Evolutionary conservation across 192 early-diverging fungal genomes (phyloP), one percentile per base, ranked within the genome.

Genomic region (Linnemannia hyalina): DNA sequence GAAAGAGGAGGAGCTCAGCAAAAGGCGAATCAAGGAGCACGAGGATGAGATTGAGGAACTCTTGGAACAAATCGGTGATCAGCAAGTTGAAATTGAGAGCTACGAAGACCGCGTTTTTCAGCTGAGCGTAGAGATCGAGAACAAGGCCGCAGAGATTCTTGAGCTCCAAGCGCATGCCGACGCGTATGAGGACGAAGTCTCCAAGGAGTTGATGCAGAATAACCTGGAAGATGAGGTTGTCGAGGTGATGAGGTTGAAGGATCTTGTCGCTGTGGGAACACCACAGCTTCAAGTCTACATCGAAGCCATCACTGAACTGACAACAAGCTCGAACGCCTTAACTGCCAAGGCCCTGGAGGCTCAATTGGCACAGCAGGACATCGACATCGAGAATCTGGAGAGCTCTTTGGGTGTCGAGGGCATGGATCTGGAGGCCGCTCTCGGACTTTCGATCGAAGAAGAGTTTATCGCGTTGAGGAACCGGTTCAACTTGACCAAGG

Each of bases 361-460:
- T 22, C 68, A 71, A 52, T 20, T 83, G 32, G 65, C 70, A 22
- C 73, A 78, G 10, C 49, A 71, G 16, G 68, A 79, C 0, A 18
- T 44, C 8, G 35, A 76, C 63, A 80, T 79, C 23, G 47, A 29
- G 47, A 35, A 75, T 18, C 68, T 83, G 3, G 60, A 78, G 32
- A 35, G 40, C 16, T 63, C 63, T 1, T 41, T 80, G 11, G 73
- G 47, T 7, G 23, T 70, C 15, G 49, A 79, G 23, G 77, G 70
- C 3, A 52, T 42, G 23, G 47, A 74, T 49, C 52, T 75, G 29
- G 75, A 78, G 26, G 54, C n/a, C 23, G 70, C 26, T 18, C 78
- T 81, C 10, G 78, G 63, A 5, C 52, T 83, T 2, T 85, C 83
- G 11, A 81, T 86, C 36, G 74, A 80, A 15, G 79, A 81, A 69